Conservation (phyloP, 768 basidiomycete species). For the Lepiota brunneoincarnata region DNA sequence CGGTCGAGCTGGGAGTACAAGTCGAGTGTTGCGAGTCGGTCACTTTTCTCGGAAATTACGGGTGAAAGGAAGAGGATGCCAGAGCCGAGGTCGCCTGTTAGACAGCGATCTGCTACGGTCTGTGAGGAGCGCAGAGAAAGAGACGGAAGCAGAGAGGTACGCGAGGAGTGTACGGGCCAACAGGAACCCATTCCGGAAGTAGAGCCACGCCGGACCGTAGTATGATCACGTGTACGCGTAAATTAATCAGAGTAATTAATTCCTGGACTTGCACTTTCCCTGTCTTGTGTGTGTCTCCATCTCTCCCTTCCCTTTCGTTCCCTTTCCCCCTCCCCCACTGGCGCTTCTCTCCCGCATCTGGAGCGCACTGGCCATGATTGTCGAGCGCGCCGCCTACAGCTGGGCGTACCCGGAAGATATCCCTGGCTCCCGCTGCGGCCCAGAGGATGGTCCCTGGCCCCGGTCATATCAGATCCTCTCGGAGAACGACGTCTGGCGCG, state of each 20-base stretch:
- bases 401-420: slow-evolving; percentile 49
- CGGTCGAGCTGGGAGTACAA: slow-evolving; percentile 21
- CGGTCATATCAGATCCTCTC: slow-evolving; percentile 51
- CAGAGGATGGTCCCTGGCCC: slow-evolving; percentile 67
- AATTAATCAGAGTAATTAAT: slow-evolving; percentile 8
- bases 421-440: slow-evolving; percentile 57
- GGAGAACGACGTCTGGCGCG: slow-evolving; percentile 51
- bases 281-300: neutral
- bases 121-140: neutral
- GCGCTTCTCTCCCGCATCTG: slow-evolving; percentile 14
- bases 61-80: slow-evolving; percentile 58
- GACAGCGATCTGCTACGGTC: slow-evolving; percentile 29
- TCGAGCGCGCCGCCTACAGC: slow-evolving; percentile 24
- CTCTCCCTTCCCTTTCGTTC: neutral
- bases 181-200: slow-evolving; percentile 38
- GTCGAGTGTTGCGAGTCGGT: slow-evolving; percentile 17
- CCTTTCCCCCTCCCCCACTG: neutral
- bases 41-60: slow-evolving; percentile 69
- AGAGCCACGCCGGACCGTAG: slow-evolving; percentile 2
- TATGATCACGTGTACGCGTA: slow-evolving; percentile 8
- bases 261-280: neutral
- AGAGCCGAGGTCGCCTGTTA: slow-evolving; percentile 73
- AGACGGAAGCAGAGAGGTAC: slow-evolving; percentile 62
- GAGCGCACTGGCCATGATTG: slow-evolving; percentile 33
- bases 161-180: slow-evolving; percentile 40